Base-by-base conservation (phyloP, 1,139 yeast species). In the Taphrina populina region DNA sequence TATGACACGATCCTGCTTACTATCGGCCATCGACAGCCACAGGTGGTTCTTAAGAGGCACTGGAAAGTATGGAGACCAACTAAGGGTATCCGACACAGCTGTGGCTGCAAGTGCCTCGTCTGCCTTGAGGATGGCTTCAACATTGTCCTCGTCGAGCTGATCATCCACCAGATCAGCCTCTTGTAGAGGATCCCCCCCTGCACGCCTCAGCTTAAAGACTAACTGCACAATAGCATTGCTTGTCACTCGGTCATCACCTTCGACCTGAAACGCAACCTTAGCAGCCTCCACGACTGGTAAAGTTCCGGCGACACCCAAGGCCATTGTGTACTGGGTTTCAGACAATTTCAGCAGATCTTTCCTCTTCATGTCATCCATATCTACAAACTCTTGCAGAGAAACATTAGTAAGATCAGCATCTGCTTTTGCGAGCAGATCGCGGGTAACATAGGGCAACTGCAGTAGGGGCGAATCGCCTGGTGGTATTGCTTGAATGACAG, bases 231-330 rank as follows among this genome's bases (percentile, higher is more conserved):
- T 79, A 1, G 97, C 80, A 45, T 73, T 69, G 32, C 96, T 95
- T 2, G 95, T 79, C 10, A 92, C 84, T 32, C 75, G 73, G 24
- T 73, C 70, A 72, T 90, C 97, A 34, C 97, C 98, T 2, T 96
- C 95, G 40, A 90, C 96, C 61, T 80, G 78, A 70, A 90, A 88
- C 58, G 78, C 80, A 44, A 95, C 83, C 54, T 80, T 80, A 40
- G 88, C 63, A 19, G 90, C 73, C 64, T 85, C 81, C 58, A 92
- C 71, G 44, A 75, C 72, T 39, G 97, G 96, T 39, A 88, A 79
- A 52, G 76, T 73, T 4, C 76, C 67, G 1, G 94, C 95, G 57
- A 83, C 77, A 10, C 74, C 70, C 52, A 84, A 67, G 2, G 88
- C 77, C 32, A 74, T 73, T 21, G 74, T 67, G 53, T 76, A 69